Conservation (phyloP, 176 grass and related monocot species). For the Triticum timopheevii region DNA sequence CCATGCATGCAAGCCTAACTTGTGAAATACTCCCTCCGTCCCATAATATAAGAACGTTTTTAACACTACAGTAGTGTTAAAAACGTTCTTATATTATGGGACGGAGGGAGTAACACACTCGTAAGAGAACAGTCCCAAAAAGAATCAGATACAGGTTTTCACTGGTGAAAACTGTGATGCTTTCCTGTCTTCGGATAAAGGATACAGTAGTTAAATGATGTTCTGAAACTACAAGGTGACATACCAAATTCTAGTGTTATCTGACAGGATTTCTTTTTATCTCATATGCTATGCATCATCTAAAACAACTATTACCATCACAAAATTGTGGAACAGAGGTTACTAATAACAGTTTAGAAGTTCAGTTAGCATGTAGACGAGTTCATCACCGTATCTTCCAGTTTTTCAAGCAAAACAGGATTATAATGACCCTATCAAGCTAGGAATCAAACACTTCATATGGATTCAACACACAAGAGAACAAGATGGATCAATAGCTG, state of each 20-base stretch:
- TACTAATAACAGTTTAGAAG: neutral
- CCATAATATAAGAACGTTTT: too few species aligned
- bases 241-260: neutral
- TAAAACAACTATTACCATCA: neutral
- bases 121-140: neutral
- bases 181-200: conserved; percentile 11
- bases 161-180: neutral
- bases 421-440: neutral
- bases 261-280: neutral
- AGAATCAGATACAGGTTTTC: neutral
- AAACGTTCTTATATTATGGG: too few species aligned
- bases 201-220: neutral
- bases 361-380: neutral
- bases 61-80: too few species aligned
- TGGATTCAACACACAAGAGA: neutral
- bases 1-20: neutral
- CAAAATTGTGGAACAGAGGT: neutral
- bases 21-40: neutral
- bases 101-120: neutral
- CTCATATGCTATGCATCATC: neutral
- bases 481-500: neutral
- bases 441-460: neutral
- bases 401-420: neutral
- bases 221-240: conserved; percentile 3
- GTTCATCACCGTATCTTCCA: neutral